Conservation (phyloP, 2,329 filamentous ascomycete genomes). For the Colletotrichum sp. region DNA sequence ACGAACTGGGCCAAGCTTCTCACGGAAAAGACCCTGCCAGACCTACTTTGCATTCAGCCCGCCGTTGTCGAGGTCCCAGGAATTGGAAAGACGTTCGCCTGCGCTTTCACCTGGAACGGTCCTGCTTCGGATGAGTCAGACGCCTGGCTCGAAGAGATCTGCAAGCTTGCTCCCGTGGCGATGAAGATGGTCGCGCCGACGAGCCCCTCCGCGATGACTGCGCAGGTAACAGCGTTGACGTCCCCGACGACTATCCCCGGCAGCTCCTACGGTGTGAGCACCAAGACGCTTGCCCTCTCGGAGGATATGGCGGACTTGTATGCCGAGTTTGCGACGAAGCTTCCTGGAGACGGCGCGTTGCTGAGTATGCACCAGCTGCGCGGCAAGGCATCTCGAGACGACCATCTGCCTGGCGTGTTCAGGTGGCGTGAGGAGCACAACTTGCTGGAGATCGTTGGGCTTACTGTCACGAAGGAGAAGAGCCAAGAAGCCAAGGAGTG, state of each 20-base stretch:
- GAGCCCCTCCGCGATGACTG: slow-evolving; percentile 25
- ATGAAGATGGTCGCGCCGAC: slow-evolving; percentile 30
- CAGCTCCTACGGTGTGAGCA: slow-evolving; percentile 23
- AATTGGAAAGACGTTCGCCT: slow-evolving; percentile 28
- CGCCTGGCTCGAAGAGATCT: slow-evolving; percentile 31
- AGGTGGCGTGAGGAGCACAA: slow-evolving; percentile 34
- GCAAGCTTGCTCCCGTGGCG: slow-evolving; percentile 28
- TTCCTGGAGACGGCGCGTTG: slow-evolving; percentile 29
- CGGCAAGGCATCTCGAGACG: slow-evolving; percentile 15
- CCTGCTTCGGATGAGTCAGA: slow-evolving; percentile 33
- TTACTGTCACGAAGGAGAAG: slow-evolving; percentile 24
- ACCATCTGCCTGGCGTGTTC: slow-evolving; percentile 31
- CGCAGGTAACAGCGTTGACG: slow-evolving; percentile 23
- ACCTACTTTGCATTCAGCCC: slow-evolving; percentile 30
- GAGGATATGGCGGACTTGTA: slow-evolving; percentile 29
- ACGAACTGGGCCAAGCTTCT: slow-evolving; percentile 25
- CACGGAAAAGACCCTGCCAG: neutral
- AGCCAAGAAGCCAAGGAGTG: slow-evolving; percentile 30
- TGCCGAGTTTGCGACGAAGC: slow-evolving; percentile 24
- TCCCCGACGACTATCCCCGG: slow-evolving; percentile 25
- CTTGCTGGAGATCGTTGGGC: slow-evolving; percentile 39
- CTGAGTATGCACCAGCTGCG: slow-evolving; percentile 34
- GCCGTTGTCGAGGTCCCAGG: slow-evolving; percentile 33
- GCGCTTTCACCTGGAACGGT: slow-evolving; percentile 36
- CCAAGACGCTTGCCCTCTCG: slow-evolving; percentile 26